Evolutionary conservation across 106 monocot species (phyloP).

Genomic region (Narthecium ossifragum): DNA sequence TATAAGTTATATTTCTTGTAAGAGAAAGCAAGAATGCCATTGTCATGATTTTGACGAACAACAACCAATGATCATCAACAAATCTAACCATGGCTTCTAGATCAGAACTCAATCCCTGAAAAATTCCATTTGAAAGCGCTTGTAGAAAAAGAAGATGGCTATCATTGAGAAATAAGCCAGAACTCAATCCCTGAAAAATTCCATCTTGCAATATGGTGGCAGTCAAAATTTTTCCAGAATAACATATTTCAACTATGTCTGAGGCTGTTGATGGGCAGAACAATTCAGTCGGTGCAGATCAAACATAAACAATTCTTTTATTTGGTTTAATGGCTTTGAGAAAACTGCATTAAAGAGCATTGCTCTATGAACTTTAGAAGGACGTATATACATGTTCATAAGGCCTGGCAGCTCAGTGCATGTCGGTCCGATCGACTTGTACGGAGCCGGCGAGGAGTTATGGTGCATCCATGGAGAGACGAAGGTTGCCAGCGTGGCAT

Average conservation of each 20-base stretch:
- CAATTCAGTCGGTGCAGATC: background rate
- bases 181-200: background rate
- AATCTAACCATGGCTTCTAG: conserved; percentile 79
- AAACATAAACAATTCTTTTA: background rate
- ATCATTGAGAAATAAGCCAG: background rate
- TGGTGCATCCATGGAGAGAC: background rate
- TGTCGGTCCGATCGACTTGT: background rate
- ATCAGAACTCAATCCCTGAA: conserved; percentile 89
- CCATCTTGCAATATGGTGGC: too few relatives aligned
- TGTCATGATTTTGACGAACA: too few relatives aligned
- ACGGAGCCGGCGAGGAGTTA: background rate
- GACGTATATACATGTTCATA: conserved; percentile 62
- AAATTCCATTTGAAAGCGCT: conserved; percentile 83
- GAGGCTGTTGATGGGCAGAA: background rate
- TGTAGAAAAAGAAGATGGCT: conserved; percentile 14
- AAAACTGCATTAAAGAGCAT: background rate
- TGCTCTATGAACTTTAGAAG: background rate
- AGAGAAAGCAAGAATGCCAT: too few relatives aligned
- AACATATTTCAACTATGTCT: background rate
- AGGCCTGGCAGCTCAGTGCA: conserved; percentile 19
- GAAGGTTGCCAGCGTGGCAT: too few relatives aligned
- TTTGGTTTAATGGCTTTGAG: background rate
- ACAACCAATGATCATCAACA: too few relatives aligned
- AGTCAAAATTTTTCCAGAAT: background rate
- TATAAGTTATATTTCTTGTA: too few relatives aligned